Conservation (phyloP, 2,329 filamentous ascomycete species). For the Clathrospora elynae region DNA sequence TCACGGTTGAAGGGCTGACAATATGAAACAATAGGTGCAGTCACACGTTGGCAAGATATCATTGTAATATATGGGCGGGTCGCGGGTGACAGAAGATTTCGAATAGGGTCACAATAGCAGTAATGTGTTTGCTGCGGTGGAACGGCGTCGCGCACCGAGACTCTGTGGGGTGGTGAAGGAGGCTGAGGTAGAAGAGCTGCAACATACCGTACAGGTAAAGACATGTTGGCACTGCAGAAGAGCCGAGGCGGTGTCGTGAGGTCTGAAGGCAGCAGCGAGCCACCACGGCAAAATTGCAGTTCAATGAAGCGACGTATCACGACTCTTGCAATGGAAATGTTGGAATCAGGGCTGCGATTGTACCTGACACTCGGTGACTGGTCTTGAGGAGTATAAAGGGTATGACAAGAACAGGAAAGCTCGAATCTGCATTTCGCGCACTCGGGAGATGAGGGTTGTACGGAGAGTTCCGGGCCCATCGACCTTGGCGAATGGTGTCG, state of each 20-base stretch:
- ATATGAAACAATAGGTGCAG: constrained; percentile 1
- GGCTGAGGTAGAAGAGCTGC: constrained; percentile 1
- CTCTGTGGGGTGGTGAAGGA: background rate
- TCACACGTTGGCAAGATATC: background rate
- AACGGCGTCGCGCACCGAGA: background rate
- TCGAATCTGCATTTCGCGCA: constrained; percentile 3
- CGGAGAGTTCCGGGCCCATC: background rate
- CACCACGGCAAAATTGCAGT: background rate
- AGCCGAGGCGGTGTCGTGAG: background rate
- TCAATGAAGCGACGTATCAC: too few relatives aligned
- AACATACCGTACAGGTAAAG: constrained; percentile 37
- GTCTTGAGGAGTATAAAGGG: background rate
- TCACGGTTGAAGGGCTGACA: background rate
- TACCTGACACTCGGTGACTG: background rate
- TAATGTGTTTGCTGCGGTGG: background rate
- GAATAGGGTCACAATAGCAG: constrained; percentile 4
- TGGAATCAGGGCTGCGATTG: background rate
- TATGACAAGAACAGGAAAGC: background rate
- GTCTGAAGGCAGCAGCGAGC: constrained; percentile 4
- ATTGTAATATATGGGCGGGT: too few relatives aligned
- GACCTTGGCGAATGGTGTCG: too few relatives aligned
- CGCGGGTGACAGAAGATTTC: background rate
- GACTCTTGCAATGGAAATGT: background rate
- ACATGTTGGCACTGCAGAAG: constrained; percentile 23
- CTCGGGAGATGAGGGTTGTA: background rate